A percentile compares a stretch with the other conserved stretches of the same genome.
Conservation (phyloP, 2,329 filamentous ascomycete species). For the Cadophora gregata region DNA sequence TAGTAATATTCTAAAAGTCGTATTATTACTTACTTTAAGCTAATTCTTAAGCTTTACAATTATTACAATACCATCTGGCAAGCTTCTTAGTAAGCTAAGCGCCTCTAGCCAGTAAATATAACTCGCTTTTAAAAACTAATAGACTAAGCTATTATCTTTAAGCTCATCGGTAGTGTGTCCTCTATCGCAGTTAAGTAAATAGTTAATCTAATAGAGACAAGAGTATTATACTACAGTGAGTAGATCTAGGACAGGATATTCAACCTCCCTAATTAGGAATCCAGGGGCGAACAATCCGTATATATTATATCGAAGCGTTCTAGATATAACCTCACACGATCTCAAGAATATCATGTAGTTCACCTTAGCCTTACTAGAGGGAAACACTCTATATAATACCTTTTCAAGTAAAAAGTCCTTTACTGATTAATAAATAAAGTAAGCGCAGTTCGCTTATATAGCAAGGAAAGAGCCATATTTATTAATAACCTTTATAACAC, state of each 20-base stretch:
- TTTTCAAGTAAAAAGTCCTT: conserved; percentile 43
- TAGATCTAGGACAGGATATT: conserved; percentile 38
- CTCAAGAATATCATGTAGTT: background rate
- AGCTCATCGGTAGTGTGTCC: conserved; percentile 20
- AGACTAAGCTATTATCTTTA: conserved; percentile 18
- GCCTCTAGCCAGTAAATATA: conserved; percentile 31
- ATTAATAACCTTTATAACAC: conserved; percentile 42
- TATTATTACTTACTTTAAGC: conserved; percentile 33
- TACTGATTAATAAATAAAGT: conserved; percentile 44
- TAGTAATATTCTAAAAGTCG: conserved; percentile 31
- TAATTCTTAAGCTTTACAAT: conserved; percentile 34
- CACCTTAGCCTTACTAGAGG: conserved; percentile 32
- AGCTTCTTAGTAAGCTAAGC: conserved; percentile 36
- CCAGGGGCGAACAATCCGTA: background rate
- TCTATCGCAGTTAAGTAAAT: conserved; percentile 7
- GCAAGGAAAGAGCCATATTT: conserved; percentile 46
- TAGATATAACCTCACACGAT: background rate
- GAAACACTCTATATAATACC: conserved; percentile 41
- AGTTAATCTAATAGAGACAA: conserved; percentile 41
- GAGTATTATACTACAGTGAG: conserved; percentile 38
- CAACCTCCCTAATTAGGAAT: conserved; percentile 27
- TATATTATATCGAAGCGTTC: background rate
- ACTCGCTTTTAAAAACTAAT: background rate
- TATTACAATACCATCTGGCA: conserved; percentile 29
- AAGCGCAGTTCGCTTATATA: conserved; percentile 37